These are phyloP conservation scores for Trichoderma harzianum DNA, from an alignment of 2,329 filamentous ascomycete species.

Conservation along the genomic window DNA sequence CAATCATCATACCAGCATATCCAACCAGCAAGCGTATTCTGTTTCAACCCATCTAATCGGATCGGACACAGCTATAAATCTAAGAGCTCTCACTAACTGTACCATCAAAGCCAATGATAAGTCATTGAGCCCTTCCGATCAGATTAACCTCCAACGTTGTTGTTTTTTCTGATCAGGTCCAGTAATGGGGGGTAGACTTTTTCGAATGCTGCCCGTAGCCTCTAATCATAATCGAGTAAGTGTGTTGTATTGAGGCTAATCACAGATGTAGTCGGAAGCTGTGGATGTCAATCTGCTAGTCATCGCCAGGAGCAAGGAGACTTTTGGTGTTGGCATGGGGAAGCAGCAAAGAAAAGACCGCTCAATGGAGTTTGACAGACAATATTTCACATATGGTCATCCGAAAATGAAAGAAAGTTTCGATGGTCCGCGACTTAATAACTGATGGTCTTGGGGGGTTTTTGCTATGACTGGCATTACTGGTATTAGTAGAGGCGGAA, in stretches of 20 bases:
- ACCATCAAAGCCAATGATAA: neutral
- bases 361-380: neutral
- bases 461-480: neutral
- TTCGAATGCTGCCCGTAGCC: neutral
- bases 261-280: neutral
- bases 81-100: too few species aligned
- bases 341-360: neutral
- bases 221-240: neutral
- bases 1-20: too few species aligned
- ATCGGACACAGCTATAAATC: too few species aligned
- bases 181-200: neutral
- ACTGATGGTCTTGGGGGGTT: neutral
- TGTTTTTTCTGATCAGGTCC: neutral
- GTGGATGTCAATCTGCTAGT: neutral
- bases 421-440: neutral
- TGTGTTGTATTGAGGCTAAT: neutral
- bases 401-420: neutral
- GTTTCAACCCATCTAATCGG: too few species aligned
- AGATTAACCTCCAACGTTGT: neutral
- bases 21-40: too few species aligned
- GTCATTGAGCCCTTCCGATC: neutral
- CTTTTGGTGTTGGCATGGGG: neutral
- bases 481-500: neutral
- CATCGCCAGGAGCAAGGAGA: neutral
- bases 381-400: neutral